Percentiles rank a stretch among this genome's conserved stretches.
These are phyloP conservation scores for Evernia prunastri DNA, from an alignment of 495 filamentous ascomycete genomes.

Conservation along the genomic window DNA sequence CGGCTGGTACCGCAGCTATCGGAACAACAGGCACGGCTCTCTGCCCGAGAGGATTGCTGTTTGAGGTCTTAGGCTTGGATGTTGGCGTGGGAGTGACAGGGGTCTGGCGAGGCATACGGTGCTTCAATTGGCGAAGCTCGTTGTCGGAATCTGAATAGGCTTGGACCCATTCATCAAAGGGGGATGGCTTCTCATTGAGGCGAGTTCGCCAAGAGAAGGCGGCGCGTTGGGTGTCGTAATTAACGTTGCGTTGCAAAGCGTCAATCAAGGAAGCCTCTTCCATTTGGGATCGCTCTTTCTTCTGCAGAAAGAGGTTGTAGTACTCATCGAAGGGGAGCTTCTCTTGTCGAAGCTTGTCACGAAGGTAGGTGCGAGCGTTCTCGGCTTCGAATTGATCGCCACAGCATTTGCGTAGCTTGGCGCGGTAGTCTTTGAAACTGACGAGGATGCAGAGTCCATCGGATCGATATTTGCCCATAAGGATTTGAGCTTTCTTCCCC, in stretches of 20 bases:
- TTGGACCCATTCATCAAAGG: not conserved
- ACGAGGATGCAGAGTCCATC: not conserved
- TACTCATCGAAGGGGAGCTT: not conserved
- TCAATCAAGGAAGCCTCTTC: not conserved
- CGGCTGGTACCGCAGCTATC: too few species aligned
- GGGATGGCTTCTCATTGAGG: fast-evolving
- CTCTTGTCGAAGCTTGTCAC: not conserved
- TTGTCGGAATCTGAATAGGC: not conserved
- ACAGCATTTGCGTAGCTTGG: not conserved
- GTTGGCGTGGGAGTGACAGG: not conserved
- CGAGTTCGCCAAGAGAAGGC: not conserved
- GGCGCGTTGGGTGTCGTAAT: not conserved
- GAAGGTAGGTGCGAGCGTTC: not conserved
- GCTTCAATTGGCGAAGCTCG: not conserved
- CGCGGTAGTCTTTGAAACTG: not conserved
- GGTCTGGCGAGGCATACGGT: not conserved
- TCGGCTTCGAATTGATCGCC: not conserved
- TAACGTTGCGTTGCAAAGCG: not conserved
- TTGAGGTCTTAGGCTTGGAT: not conserved
- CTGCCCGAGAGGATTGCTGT: too few species aligned
- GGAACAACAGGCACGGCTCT: too few species aligned
- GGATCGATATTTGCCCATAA: not conserved
- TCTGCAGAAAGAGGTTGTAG: not conserved
- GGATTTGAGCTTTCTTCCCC: not conserved
- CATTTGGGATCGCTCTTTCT: not conserved